Evolutionary conservation across 1,139 yeast genomes (phyloP).

Genomic region (Suhomyces maxii): DNA sequence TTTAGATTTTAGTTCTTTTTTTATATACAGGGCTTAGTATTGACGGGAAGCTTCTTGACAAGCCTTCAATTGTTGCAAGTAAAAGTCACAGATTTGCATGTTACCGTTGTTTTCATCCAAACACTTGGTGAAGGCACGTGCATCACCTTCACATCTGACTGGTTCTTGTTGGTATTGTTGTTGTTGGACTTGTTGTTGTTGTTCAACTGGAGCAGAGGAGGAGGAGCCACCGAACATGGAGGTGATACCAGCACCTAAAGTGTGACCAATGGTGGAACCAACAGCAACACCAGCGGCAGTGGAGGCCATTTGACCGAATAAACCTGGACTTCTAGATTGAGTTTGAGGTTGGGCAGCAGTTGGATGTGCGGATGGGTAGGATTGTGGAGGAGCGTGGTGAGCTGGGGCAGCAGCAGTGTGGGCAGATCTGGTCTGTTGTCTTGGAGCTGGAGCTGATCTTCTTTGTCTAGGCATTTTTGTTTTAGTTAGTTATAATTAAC

Average conservation of each 20-base stretch:
- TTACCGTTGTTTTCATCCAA: conserved; percentile 90
- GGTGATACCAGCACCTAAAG: conserved; percentile 91
- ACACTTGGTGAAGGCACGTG: conserved; percentile 93
- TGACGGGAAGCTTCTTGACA: conserved; percentile 93
- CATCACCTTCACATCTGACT: conserved; percentile 83
- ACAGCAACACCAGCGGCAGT: conserved; percentile 99
- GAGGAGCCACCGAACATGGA: conserved; percentile 86
- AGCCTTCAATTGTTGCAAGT: conserved; percentile 94
- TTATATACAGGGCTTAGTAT: conserved; percentile 42
- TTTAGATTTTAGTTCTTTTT: neutral
- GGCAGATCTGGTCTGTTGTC: conserved; percentile 68
- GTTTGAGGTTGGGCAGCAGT: conserved; percentile 36
- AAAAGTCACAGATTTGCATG: conserved; percentile 95
- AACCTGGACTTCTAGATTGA: conserved; percentile 67
- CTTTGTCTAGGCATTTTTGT: conserved; percentile 60
- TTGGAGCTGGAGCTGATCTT: conserved; percentile 63
- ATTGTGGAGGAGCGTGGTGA: conserved; percentile 25
- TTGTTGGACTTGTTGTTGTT: conserved; percentile 39
- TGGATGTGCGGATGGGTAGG: conserved; percentile 19
- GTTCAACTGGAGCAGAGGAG: conserved; percentile 52
- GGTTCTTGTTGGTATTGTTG: conserved; percentile 48
- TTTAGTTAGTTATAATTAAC: neutral
- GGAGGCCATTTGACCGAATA: conserved; percentile 96
- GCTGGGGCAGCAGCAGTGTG: conserved; percentile 73
- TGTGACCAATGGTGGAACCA: conserved; percentile 96